A percentile compares a stretch with the other conserved stretches of the same genome.
Evolutionary conservation across 495 filamentous ascomycete species (phyloP).

Genomic region (Neurospora sp.): DNA sequence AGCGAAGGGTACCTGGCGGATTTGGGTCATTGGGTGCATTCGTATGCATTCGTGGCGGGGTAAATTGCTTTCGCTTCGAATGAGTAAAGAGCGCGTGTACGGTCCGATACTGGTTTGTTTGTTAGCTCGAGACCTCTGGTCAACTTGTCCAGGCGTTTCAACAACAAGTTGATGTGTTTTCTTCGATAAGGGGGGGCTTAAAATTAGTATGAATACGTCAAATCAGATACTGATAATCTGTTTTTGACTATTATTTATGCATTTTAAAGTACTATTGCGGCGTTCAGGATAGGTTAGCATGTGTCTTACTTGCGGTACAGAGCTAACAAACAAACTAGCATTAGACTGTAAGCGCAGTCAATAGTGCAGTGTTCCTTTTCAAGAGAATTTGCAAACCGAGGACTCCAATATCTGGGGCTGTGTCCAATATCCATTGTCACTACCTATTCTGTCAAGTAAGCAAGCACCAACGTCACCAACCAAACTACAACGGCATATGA

Average conservation of each 20-base stretch:
- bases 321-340: too few species aligned
- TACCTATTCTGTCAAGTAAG: background rate
- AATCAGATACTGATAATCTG: too few species aligned
- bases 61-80: background rate
- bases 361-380: background rate
- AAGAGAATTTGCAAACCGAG: background rate
- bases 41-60: background rate
- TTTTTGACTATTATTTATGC: too few species aligned
- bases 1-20: background rate
- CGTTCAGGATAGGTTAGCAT: too few species aligned
- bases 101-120: too few species aligned
- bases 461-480: background rate
- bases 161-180: too few species aligned
- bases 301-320: too few species aligned
- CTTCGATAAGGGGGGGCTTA: too few species aligned
- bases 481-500: background rate
- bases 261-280: too few species aligned
- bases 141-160: too few species aligned
- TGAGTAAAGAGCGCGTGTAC: background rate
- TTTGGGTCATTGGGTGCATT: background rate
- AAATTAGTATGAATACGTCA: too few species aligned
- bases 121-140: too few species aligned
- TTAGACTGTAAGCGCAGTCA: background rate
- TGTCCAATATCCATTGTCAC: background rate
- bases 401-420: background rate